Percentiles rank a stretch among this genome's conserved stretches.
Evolutionary conservation across 1,284 basidiomycete species (phyloP).

Genomic region (Trichosporon sp.): DNA sequence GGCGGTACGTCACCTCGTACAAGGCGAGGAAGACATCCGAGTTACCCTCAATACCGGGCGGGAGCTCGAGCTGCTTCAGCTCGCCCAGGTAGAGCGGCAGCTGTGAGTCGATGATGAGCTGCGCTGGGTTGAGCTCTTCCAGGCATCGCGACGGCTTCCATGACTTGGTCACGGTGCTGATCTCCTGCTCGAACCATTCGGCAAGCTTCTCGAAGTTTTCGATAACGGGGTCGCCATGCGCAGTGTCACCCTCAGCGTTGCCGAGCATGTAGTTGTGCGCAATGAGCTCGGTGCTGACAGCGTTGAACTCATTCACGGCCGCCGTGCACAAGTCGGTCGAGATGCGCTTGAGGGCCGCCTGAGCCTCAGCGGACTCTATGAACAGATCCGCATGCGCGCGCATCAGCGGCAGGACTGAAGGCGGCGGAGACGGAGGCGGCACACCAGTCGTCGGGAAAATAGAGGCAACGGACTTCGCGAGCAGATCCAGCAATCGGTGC

Average conservation of each 20-base stretch:
- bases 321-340: conserved; percentile 36
- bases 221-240: conserved; percentile 20
- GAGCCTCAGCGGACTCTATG: conserved; percentile 13
- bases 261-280: conserved; percentile 12
- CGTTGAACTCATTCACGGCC: conserved; percentile 44
- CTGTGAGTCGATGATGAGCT: conserved; percentile 42
- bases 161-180: conserved; percentile 28
- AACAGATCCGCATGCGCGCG: conserved; percentile 24
- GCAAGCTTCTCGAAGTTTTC: conserved; percentile 43
- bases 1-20: conserved; percentile 39
- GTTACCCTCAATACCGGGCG: conserved; percentile 16
- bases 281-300: conserved; percentile 26
- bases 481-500: conserved; percentile 20
- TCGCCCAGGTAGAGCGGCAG: conserved; percentile 47
- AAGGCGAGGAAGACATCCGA: conserved; percentile 40
- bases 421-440: conserved; percentile 28
- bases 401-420: conserved; percentile 33
- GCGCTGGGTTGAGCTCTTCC: conserved; percentile 36
- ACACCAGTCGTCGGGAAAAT: conserved; percentile 34
- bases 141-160: conserved; percentile 32
- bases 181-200: conserved; percentile 41
- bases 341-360: conserved; percentile 21
- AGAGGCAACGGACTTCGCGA: conserved; percentile 15
- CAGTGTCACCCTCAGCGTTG: conserved; percentile 21
- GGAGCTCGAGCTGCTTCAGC: conserved; percentile 41